Evolutionary conservation across 768 basidiomycete species (phyloP).

Genomic region (Collybiopsis confluens): DNA sequence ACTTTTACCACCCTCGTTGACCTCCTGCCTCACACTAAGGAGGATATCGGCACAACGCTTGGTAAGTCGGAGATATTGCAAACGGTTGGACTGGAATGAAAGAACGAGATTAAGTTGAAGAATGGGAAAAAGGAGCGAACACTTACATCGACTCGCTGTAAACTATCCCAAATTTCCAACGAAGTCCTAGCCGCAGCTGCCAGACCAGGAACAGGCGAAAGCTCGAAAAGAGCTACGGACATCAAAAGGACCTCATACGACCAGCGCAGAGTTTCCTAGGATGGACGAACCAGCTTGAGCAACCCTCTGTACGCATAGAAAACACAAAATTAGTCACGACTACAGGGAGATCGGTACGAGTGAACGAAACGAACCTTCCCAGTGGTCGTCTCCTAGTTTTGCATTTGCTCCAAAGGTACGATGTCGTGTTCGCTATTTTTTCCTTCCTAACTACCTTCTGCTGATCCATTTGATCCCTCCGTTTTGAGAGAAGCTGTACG

Average conservation of each 20-base stretch:
- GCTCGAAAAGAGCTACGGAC: conserved; percentile 33
- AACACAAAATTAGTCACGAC: not conserved
- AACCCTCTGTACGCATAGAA: conserved; percentile 21
- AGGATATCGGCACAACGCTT: conserved; percentile 70
- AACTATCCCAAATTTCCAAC: conserved; percentile 53
- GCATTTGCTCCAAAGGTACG: not conserved
- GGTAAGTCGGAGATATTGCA: conserved; percentile 65
- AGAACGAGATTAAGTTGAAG: not conserved
- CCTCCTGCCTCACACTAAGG: conserved; percentile 55
- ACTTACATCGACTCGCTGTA: conserved; percentile 54
- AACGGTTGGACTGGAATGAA: conserved; percentile 52
- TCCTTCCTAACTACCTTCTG: not conserved
- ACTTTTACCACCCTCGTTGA: conserved; percentile 50
- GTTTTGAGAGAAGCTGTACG: too few species aligned
- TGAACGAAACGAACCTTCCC: not conserved
- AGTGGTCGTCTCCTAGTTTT: not conserved
- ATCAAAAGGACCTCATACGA: conserved; percentile 33
- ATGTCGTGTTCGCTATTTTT: not conserved
- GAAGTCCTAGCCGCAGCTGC: conserved; percentile 40
- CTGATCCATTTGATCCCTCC: too few species aligned
- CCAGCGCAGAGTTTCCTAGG: conserved; percentile 23
- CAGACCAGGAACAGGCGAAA: conserved; percentile 49
- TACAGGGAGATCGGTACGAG: not conserved
- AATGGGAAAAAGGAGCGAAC: not conserved
- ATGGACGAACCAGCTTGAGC: conserved; percentile 25